Conservation (phyloP, 1,284 basidiomycete genomes). For the Puccinia coronata region DNA sequence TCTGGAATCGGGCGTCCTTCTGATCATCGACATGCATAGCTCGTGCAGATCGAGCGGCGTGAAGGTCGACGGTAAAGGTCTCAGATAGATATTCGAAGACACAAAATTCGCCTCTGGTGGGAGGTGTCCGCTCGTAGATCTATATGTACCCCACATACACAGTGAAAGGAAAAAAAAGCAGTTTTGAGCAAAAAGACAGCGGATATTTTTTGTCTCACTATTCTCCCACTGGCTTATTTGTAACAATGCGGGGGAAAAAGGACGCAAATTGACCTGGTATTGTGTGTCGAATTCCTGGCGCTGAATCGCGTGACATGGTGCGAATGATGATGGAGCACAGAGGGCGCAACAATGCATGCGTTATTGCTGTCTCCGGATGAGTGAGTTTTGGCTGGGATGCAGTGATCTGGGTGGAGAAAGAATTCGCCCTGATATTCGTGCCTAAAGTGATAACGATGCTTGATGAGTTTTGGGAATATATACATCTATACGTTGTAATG, state of each 20-base stretch:
- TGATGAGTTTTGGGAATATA: no score
- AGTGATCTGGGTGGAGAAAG: neutral
- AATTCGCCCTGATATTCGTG: neutral
- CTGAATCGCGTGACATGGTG: neutral
- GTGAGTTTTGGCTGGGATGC: neutral
- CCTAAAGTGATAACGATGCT: no score
- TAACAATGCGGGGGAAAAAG: no score
- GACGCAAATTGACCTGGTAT: neutral
- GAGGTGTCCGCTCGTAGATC: no score
- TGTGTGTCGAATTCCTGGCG: neutral
- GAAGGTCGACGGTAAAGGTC: conserved; percentile 33
- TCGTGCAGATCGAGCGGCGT: conserved; percentile 7
- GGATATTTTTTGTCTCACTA: no score
- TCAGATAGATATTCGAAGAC: conserved; percentile 37
- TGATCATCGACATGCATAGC: conserved; percentile 26
- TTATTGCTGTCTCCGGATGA: neutral
- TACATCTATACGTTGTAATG: neutral
- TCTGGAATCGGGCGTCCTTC: neutral
- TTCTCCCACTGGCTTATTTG: no score
- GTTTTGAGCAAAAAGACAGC: no score
- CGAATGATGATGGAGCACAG: neutral
- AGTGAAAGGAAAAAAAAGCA: neutral
- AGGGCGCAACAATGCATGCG: neutral
- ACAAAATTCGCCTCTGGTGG: conserved; percentile 8
- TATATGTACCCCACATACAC: no score